Evolutionary conservation across 2,329 filamentous ascomycete species (phyloP), one percentile per base, ranked within the genome.

Genomic region (Alternaria gansuensis): DNA sequence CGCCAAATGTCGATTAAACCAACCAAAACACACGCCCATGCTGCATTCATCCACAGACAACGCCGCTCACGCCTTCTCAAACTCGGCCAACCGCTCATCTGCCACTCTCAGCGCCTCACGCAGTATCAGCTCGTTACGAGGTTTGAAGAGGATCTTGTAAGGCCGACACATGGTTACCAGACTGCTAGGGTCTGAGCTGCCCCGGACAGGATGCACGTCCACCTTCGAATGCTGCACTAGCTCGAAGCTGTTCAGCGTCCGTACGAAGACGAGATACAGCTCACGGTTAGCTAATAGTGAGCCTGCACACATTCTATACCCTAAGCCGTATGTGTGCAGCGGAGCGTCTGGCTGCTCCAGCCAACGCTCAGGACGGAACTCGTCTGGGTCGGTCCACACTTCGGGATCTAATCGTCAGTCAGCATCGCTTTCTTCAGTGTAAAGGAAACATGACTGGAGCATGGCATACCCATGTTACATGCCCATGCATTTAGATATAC

Each of bases 401-500:
- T 81, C 79, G 0, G 81, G 77, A 67, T 88, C 85, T 75, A 39
- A 61, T 8, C 13, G 4, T 26, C 21, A 10, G 51, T 62, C 17
- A 64, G 57, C 39, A 33, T 49, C 40, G 9, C 10, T 24, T 31
- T 33, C 37, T 43, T 7, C 5, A 1, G 10, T 40, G 31, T 23
- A 14, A 13, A 11, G 21, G 24, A 29, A 31, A 1, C 14, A 36
- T 14, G n/a, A 45, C 2, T 29, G n/a, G n/a, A 29, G 26, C 73
- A 80, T 68, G 76, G 85, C 85, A 69, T 77, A 86, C 85, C 86
- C 85, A 88, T 88, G 61, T 90, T 89, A 67, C 87, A 89, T 3
- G 87, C 87, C 87, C 87, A 89, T 0, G 86, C 85, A 57, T 90
- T 90, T 26, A 90, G 76, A 71, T 88, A 90, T 34, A 89, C 81